Conservation (phyloP, 306 rosid species). For the Carpinus viminea region DNA sequence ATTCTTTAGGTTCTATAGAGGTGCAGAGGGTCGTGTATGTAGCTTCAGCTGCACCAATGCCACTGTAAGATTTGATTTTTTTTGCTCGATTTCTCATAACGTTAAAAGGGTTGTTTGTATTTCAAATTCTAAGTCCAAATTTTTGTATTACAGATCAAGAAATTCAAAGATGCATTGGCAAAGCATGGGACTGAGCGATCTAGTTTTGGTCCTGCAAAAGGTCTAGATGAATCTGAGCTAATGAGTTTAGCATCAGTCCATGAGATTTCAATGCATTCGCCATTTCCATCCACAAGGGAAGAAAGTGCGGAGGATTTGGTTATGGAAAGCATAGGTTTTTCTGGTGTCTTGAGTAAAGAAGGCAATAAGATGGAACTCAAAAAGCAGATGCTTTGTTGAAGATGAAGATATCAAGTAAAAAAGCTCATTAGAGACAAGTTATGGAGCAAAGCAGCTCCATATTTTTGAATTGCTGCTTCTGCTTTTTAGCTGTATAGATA, state of each 20-base stretch:
- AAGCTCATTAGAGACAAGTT: not conserved
- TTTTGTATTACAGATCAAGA: slow-evolving; percentile 55
- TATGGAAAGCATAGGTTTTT: slow-evolving; percentile 24
- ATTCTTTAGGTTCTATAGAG: slow-evolving; percentile 83
- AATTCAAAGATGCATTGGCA: slow-evolving; percentile 73
- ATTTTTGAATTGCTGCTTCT: not conserved
- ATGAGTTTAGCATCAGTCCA: slow-evolving; percentile 44
- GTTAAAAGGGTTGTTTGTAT: not conserved
- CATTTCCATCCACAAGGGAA: slow-evolving; percentile 19
- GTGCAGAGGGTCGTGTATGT: slow-evolving; percentile 70
- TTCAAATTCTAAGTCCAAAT: not conserved
- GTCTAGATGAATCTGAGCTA: slow-evolving; percentile 71
- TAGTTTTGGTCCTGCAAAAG: slow-evolving; percentile 65
- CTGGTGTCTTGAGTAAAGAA: slow-evolving; percentile 31
- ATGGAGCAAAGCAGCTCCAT: slow-evolving; percentile 30
- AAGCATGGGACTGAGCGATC: slow-evolving; percentile 65
- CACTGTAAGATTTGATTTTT: slow-evolving; percentile 53
- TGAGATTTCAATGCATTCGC: slow-evolving; percentile 36
- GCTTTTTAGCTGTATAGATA: not conserved
- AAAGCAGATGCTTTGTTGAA: slow-evolving; percentile 31
- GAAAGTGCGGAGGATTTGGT: slow-evolving; percentile 42
- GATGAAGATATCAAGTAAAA: slow-evolving; percentile 13
- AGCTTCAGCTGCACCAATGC: slow-evolving; percentile 90
- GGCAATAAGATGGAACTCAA: slow-evolving; percentile 22
- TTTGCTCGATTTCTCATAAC: not conserved